Base-by-base conservation (phyloP, 208 protist species). In the Leishmania major region DNA sequence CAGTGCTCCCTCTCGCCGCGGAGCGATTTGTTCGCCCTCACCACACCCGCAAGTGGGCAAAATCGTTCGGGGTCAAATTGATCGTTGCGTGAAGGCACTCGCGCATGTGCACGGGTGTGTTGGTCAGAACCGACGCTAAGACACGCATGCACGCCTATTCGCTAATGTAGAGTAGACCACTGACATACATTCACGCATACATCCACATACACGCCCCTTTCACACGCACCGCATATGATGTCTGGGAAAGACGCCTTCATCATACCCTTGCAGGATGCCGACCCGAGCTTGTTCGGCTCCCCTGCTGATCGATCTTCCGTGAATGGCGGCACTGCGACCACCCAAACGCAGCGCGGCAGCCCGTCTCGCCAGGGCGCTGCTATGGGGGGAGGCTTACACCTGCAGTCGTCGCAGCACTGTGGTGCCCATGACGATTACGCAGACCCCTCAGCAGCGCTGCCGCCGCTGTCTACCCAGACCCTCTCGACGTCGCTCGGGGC, bases 201-300 rank as follows among this genome's bases (percentile, higher is more conserved):
- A 49, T 49, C 15, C 67, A 49, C 22, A 25, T 22, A 31, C 67
- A 73, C 40, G 25, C 67, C 19, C 0, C 67, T 40, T 31, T 31
- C 25, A 53, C 28, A 37, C 15, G 40, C 40, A 10, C 19, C 40
- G 3, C 45, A 53, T 22, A 55, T 28, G 60, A 71, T 78, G 82
- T 31, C 37, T 31, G 45, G 64, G 19, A 49, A 69, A 28, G 31
- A 78, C 43, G 73, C 77, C 1, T 64, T 79, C 43, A 79, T 86
- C 49, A 79, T 86, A 43, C 83, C 83, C n/a, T 70, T 86, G 51
- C 71, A 84, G 43, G 80, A 81, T 35, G 84, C 80, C 11, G 79
- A 80, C 31, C 79, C 84, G 28, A 72, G 75, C 7, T 55, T 83
- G 70, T 67, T 83, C 47, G 84, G 75, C 45, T 59, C 64, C 45